Evolutionary conservation across 2,329 filamentous ascomycete species (phyloP).

Genomic region (Exophiala sp.): DNA sequence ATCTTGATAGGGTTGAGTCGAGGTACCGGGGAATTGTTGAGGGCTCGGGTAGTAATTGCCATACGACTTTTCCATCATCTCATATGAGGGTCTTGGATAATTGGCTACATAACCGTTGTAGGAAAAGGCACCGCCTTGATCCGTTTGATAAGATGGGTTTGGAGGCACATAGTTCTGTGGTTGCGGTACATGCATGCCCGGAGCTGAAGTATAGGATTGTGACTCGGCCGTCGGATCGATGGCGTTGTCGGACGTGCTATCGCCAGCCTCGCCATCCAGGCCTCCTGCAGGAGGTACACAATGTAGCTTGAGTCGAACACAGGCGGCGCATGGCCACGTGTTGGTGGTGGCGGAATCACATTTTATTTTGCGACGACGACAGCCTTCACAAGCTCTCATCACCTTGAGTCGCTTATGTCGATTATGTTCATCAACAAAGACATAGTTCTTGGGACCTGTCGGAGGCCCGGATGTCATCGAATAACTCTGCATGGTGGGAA

Average conservation of each 20-base stretch:
- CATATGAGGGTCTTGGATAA: conserved; percentile 16
- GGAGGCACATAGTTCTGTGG: conserved; percentile 18
- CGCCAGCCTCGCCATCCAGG: conserved; percentile 57
- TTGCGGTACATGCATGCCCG: conserved; percentile 8
- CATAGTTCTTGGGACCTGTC: conserved; percentile 64
- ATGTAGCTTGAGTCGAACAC: conserved; percentile 84
- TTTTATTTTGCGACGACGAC: conserved; percentile 92
- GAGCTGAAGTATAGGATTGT: conserved; percentile 8
- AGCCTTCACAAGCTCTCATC: conserved; percentile 96
- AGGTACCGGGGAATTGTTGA: conserved; percentile 9
- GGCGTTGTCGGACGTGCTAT: conserved; percentile 2
- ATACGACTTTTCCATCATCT: conserved; percentile 12
- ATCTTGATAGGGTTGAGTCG: conserved; percentile 15
- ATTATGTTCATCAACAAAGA: conserved; percentile 98
- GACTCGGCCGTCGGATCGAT: conserved; percentile 9
- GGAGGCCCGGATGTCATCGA: conserved; percentile 19
- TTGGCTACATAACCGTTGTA: conserved; percentile 20
- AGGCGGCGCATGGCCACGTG: conserved; percentile 95
- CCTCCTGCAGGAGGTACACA: conserved; percentile 85
- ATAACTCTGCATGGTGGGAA: conserved; percentile 28
- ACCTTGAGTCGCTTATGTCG: conserved; percentile 96
- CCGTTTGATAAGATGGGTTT: conserved; percentile 7
- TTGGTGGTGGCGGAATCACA: conserved; percentile 97
- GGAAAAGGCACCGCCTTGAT: conserved; percentile 9
- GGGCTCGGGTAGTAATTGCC: conserved; percentile 15